These are phyloP conservation scores for Cubamyces sp. DNA, from an alignment of 768 basidiomycete genomes.

Conservation along the genomic window DNA sequence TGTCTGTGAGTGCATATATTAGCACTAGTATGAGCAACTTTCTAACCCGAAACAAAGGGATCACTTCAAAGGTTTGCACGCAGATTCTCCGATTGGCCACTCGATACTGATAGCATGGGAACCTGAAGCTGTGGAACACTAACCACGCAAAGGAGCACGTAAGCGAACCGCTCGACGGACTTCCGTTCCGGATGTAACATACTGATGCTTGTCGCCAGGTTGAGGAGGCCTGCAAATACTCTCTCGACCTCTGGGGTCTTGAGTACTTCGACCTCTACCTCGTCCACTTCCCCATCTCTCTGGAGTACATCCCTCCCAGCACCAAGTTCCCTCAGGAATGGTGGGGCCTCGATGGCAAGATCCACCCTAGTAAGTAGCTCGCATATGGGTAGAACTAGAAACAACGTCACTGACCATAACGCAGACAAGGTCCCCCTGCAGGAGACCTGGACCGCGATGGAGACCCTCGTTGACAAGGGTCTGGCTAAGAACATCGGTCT, in stretches of 20 bases:
- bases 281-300: constrained; percentile 84
- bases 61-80: constrained; percentile 73
- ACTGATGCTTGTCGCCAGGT: constrained; percentile 42
- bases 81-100: constrained; percentile 16
- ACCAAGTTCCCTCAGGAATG: constrained; percentile 85
- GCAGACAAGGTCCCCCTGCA: constrained; percentile 69
- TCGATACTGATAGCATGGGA: constrained; percentile 7
- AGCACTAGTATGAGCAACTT: neutral
- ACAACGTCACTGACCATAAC: neutral
- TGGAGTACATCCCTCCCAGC: constrained; percentile 77
- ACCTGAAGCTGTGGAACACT: constrained; percentile 79
- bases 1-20: constrained; percentile 57
- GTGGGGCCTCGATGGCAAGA: constrained; percentile 73
- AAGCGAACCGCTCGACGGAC: constrained; percentile 29
- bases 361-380: constrained; percentile 56
- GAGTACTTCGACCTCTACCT: constrained; percentile 84
- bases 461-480: constrained; percentile 73
- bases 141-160: constrained; percentile 83
- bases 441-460: constrained; percentile 86
- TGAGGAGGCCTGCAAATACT: constrained; percentile 56
- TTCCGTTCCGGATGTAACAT: constrained; percentile 2
- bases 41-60: constrained; percentile 48
- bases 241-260: constrained; percentile 81
- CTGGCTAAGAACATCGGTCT: constrained; percentile 80
- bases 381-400: neutral